Base-by-base conservation (phyloP, 2,329 filamentous ascomycete genomes). In the Calonectria multiphialidica region DNA sequence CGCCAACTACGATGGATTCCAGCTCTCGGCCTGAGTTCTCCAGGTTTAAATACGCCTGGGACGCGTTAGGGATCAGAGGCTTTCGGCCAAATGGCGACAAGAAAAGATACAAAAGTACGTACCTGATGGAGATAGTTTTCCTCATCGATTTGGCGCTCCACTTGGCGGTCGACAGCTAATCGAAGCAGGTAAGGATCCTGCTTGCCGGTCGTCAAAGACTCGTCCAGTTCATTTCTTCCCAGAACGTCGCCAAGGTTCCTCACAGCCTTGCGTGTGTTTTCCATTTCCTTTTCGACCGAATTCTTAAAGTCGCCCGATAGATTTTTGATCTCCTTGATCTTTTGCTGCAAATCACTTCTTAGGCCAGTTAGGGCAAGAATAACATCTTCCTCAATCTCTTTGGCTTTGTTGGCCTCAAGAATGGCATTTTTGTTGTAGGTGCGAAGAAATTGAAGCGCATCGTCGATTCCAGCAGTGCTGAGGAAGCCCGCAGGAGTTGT, bases 301-400 rank as follows among this genome's bases (percentile, higher is more conserved):
- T 98, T 99, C 85, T 98, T 98, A 86, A 99, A 99, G 83, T 99
- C 97, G 18, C 95, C 94, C 7, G 95, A 94, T 18, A 99, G 87
- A 76, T 92, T 93, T 86, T 98, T 98, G 86, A 99, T 99, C 85
- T 99, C 97, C 84, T 98, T 99, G 83, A 98, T 98, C 87, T 99
- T 99, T 82, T 97, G 95, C 73, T 94, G 93, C 21, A 99, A 87
- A 83, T 99, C 97, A 80, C 92, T 96, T 70, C 97, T 89, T 66
- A 99, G 87, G 1, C 95, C 95, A 2, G 93, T 95, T 68, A 99
- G 87, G 65, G 96, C 95, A 63, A 94, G 88, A 75, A 98, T 95
- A 57, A 99, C 95, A 80, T 98, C 96, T 73, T 93, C 92, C 82
- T 98, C 95, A 70, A 98, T 96, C 74, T 98, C 95, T 70, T 90